Conservation (phyloP, 345 rosid genomes). For the Hibiscus tridactylites region DNA sequence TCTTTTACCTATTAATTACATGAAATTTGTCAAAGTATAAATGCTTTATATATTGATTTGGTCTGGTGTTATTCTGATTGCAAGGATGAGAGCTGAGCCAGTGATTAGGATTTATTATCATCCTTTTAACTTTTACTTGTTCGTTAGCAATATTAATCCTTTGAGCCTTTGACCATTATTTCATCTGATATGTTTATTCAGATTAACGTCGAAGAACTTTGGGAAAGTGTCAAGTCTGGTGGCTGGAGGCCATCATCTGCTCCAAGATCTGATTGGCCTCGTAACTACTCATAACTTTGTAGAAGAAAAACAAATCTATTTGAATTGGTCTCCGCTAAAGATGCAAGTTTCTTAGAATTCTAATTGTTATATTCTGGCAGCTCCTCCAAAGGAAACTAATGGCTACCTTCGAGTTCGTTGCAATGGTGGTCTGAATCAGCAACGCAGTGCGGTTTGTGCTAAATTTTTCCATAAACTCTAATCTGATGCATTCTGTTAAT, state of each 20-base stretch:
- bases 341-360: neutral
- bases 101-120: neutral
- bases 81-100: neutral
- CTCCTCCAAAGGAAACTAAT: conserved; percentile 73
- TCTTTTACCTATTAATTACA: neutral
- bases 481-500: neutral
- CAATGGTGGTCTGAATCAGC: conserved; percentile 97
- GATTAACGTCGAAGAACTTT: conserved; percentile 71
- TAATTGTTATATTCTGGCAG: conserved; percentile 37
- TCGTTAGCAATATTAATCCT: neutral
- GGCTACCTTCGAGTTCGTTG: conserved; percentile 97
- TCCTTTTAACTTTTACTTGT: neutral
- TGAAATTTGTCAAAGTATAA: neutral
- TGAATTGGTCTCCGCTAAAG: neutral
- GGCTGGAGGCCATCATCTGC: conserved; percentile 98
- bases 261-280: conserved; percentile 88
- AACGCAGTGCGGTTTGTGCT: conserved; percentile 84
- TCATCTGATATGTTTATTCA: conserved; percentile 21
- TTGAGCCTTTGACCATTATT: neutral
- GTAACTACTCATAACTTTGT: conserved; percentile 37
- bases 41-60: neutral
- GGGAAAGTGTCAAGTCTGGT: conserved; percentile 81
- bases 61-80: neutral
- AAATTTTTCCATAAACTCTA: conserved; percentile 6
- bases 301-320: conserved; percentile 7